Percentiles rank a stretch among this genome's conserved stretches.
Evolutionary conservation across 352 stramenopile species (phyloP).

Genomic region (Pythium oligandrum): DNA sequence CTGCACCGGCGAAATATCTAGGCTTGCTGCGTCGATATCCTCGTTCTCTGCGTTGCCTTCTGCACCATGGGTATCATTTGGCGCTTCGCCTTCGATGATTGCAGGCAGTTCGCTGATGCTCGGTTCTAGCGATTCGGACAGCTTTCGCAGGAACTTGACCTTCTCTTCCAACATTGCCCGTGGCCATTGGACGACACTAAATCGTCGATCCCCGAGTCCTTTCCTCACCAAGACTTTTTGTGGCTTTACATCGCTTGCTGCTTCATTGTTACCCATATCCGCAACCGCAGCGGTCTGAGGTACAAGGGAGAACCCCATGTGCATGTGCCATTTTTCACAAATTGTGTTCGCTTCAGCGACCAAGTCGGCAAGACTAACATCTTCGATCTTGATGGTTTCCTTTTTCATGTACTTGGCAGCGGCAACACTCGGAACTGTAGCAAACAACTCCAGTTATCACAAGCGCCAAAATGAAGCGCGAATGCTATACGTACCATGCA

Average conservation of each 20-base stretch:
- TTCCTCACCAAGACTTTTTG: constrained; percentile 41
- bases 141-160: constrained; percentile 37
- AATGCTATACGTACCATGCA: constrained; percentile 16
- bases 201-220: constrained; percentile 32
- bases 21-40: too few relatives aligned
- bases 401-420: too few relatives aligned
- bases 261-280: constrained; percentile 1
- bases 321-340: constrained; percentile 44
- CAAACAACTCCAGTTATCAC: too few relatives aligned
- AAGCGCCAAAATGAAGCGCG: too few relatives aligned
- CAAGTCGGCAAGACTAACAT: constrained; percentile 10
- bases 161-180: constrained; percentile 38
- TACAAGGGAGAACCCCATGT: constrained; percentile 30
- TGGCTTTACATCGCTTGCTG: neutral
- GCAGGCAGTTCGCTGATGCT: neutral
- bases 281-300: constrained; percentile 11
- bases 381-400: too few relatives aligned
- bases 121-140: constrained; percentile 36
- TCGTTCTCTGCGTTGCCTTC: too few relatives aligned
- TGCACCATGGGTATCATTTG: neutral
- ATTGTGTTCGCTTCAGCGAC: constrained; percentile 60
- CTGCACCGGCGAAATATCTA: neutral
- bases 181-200: constrained; percentile 37
- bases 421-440: too few relatives aligned
- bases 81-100: neutral